Evolutionary conservation across 2,329 filamentous ascomycete species (phyloP).

Genomic region (Claviceps sp.): DNA sequence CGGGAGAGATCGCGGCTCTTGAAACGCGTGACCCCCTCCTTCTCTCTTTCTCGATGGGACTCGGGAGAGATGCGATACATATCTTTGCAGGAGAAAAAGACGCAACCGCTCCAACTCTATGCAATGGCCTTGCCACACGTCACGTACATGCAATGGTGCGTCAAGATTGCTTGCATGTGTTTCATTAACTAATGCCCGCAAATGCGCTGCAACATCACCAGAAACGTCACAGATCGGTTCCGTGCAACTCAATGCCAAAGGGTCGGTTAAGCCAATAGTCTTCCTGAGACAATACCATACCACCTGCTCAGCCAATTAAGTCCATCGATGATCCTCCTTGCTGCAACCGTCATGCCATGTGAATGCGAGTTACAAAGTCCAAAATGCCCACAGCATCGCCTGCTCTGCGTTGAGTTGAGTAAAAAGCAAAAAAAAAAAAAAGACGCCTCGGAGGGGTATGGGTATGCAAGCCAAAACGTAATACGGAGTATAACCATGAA

Average conservation of each 20-base stretch:
- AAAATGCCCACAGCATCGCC: background rate
- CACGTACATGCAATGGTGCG: background rate
- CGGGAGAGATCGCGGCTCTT: no score
- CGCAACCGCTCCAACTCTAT: no score
- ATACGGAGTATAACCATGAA: background rate
- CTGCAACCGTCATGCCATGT: background rate
- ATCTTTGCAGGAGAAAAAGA: background rate
- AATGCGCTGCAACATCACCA: background rate
- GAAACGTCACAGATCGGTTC: background rate
- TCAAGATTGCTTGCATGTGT: background rate
- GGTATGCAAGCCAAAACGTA: background rate
- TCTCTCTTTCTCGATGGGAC: no score
- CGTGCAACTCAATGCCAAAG: background rate
- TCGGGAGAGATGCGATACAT: no score
- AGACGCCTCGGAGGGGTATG: background rate
- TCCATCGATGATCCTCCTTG: background rate
- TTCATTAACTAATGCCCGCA: background rate
- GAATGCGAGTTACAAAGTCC: background rate
- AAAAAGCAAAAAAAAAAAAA: background rate
- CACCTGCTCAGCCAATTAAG: background rate
- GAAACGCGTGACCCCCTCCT: no score
- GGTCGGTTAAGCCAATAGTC: no score
- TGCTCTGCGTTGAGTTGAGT: background rate
- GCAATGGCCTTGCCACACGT: no score
- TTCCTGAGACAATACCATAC: no score